These are phyloP conservation scores for Lactarius sp. DNA, from an alignment of 768 basidiomycete species.

Conservation along the genomic window DNA sequence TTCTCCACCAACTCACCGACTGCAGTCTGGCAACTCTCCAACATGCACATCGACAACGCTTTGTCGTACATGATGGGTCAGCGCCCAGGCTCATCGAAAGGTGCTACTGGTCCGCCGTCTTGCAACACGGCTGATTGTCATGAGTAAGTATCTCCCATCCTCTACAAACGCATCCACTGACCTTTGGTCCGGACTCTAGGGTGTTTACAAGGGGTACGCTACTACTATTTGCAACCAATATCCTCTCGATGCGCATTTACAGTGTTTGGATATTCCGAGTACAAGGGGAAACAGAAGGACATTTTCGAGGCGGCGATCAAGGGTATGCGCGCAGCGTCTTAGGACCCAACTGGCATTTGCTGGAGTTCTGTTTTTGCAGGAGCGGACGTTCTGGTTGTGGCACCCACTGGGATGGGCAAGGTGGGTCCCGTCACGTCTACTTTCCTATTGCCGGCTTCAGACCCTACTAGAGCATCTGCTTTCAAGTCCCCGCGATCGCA, in stretches of 20 bases:
- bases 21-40: background rate
- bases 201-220: constrained; percentile 16
- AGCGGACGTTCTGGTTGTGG: constrained; percentile 70
- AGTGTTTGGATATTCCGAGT: constrained; percentile 68
- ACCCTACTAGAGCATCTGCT: constrained; percentile 65
- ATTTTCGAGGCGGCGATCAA: constrained; percentile 65
- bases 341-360: background rate
- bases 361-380: constrained; percentile 37
- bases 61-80: constrained; percentile 7
- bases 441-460: background rate
- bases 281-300: constrained; percentile 74
- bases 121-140: constrained; percentile 11
- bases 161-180: background rate
- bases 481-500: constrained; percentile 75
- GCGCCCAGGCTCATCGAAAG: background rate
- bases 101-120: background rate
- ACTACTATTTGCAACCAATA: no score
- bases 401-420: constrained; percentile 90
- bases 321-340: constrained; percentile 37
- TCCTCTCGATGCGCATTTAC: background rate
- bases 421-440: constrained; percentile 33
- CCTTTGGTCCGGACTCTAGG: background rate
- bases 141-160: background rate
- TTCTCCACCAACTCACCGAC: no score
- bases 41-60: constrained; percentile 15